These are phyloP conservation scores for Lactarius quietus DNA, from an alignment of 768 basidiomycete species.

Conservation along the genomic window DNA sequence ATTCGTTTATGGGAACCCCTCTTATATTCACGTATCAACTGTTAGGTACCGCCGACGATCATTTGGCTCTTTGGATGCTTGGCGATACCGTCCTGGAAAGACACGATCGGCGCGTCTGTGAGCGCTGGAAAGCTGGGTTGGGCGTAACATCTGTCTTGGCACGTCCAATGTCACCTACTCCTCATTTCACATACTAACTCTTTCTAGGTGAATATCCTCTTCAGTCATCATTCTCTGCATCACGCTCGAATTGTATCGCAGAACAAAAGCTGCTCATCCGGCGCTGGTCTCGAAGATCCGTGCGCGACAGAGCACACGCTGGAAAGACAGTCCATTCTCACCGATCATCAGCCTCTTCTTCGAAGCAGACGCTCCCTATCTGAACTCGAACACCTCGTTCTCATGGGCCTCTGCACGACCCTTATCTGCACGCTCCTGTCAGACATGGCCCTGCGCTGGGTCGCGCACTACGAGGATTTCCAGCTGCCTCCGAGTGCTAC, in stretches of 20 bases:
- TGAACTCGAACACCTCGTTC: conserved; percentile 11
- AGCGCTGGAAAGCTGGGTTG: conserved; percentile 17
- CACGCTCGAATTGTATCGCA: conserved; percentile 16
- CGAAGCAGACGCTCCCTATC: no score
- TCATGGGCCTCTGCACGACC: conserved; percentile 15
- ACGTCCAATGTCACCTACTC: background rate
- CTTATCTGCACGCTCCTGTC: conserved; percentile 16
- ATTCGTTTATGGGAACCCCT: background rate
- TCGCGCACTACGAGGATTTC: no score
- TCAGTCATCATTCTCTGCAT: conserved; percentile 13
- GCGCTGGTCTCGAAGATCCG: conserved; percentile 9
- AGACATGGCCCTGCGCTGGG: no score
- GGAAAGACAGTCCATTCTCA: conserved; percentile 9
- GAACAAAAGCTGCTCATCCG: conserved; percentile 16
- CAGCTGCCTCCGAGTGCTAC: no score
- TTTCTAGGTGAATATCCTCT: no score
- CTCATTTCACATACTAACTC: no score
- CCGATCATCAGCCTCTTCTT: conserved; percentile 20
- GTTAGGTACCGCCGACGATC: no score
- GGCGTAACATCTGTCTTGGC: conserved; percentile 17
- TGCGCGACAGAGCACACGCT: conserved; percentile 5
- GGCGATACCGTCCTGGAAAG: no score
- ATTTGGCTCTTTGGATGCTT: no score
- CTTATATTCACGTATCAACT: no score
- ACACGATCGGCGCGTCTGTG: no score